Evolutionary conservation across 2,329 filamentous ascomycete genomes (phyloP), one percentile per base, ranked within the genome.

Genomic region (Alternaria triticimaculans): DNA sequence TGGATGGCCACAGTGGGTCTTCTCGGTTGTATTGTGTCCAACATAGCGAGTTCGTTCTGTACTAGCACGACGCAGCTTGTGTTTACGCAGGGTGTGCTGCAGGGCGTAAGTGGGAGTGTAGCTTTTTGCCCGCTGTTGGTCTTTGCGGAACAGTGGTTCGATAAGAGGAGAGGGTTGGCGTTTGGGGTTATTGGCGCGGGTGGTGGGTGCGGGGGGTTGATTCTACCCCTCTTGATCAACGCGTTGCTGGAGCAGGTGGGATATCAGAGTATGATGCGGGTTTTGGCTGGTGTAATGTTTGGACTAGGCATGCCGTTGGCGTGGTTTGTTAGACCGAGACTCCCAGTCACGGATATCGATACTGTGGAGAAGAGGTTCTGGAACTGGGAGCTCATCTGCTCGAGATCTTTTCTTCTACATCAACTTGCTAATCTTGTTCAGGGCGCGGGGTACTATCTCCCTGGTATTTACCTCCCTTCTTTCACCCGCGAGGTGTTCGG

Each of bases 101-200:
- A 33, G 28, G 9, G 49, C 3, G 20, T 51, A 5, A 51, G 49
- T 11, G 49, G 49, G 14, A 78, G 81, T 10, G 69, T 86, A 1
- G 63, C 85, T 5, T 88, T 80, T 64, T 84, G 70, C 26, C 83
- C 83, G 1, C 78, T 79, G 1, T 81, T 84, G 14, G 63, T 87
- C 26, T 88, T 88, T 76, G 80, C 89, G 51, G 85, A 89, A 65
- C 84, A 89, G 71, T 90, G 87, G 87, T 90, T 89, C 72, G 80
- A 86, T 23, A 80, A 80, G 33, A 82, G 84, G 25, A 87, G 87
- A 53, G 87, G 87, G 0, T 77, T 89, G 20, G 87, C 87, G 1
- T 88, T 87, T 67, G 88, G 89, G 12, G 84, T 89, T 58, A 87
- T 90, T 82, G 88, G 85, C 82, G 68, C 69, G 5, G 73, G 49